Conservation (phyloP, 768 basidiomycete species). For the Auricularia sp. region DNA sequence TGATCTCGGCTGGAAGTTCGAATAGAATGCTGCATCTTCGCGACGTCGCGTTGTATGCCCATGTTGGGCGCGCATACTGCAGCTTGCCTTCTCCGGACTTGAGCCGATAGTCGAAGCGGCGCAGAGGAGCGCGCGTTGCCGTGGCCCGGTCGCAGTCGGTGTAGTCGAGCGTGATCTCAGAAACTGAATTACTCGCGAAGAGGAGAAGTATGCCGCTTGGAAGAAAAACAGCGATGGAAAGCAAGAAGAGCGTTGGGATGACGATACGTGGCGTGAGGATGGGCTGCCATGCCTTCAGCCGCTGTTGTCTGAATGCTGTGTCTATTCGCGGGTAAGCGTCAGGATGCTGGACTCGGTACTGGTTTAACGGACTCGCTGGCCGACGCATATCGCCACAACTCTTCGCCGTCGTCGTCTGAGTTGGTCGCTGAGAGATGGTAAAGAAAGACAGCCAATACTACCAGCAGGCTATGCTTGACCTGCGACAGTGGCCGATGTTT, state of each 20-base stretch:
- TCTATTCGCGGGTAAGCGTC: conserved; percentile 35
- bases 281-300: conserved; percentile 99
- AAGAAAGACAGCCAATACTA: no score
- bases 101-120: conserved; percentile 56
- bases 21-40: conserved; percentile 73
- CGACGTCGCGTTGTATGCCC: conserved; percentile 58
- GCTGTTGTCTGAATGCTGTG: conserved; percentile 98
- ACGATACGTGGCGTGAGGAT: conserved; percentile 97
- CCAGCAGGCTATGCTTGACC: no score
- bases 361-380: no score
- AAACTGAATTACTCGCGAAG: conserved; percentile 80
- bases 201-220: conserved; percentile 91
- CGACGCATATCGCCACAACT: no score
- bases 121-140: conserved; percentile 36
- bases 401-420: no score
- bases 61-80: conserved; percentile 49
- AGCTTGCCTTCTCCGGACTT: conserved; percentile 44
- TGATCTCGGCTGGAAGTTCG: conserved; percentile 66
- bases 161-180: conserved; percentile 92
- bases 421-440: no score
- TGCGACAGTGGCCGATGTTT: no score
- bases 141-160: conserved; percentile 72
- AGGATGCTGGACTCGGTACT: no score
- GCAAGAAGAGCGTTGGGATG: conserved; percentile 88
- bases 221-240: conserved; percentile 80